Base-by-base conservation (phyloP, 805 yeast species). In the Candida parachauliodes region DNA sequence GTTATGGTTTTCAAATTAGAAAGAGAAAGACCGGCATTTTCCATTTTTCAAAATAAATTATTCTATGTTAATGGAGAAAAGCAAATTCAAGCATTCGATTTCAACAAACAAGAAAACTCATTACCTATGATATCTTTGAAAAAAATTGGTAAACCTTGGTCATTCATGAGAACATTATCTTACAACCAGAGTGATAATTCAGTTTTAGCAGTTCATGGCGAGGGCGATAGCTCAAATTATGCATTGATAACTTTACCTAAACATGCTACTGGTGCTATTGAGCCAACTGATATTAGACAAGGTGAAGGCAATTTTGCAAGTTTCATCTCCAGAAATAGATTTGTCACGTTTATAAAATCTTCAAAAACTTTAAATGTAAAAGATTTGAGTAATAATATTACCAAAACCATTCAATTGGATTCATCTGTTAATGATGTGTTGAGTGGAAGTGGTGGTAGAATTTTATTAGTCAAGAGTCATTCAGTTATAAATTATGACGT, bases 1-100 rank as follows among this genome's bases (percentile, higher is more conserved):
- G 94, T 88, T 21, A 89, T 89, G 95, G 95, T 93, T 34, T 94
- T 93, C 77, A 93, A 93, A 67, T 74, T 93, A 44, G 96, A 88
- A 60, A 84, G 98, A 59, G 99, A 93, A 71, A 81, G 98, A 61
- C 98, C 98, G 10, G 95, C 96, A n/a, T 76, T 77, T 51, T 62
- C 85, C 4, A 54, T 78, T 23, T 75, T 72, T 64, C 93, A 85
- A 57, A 85, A 85, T 62, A 79, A 75, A 51, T 62, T 93, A 50
- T 76, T 76, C 44, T 91, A 75, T 55, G 79, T 88, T 51, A 88
- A 87, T 62, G 74, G 77, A 43, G 95, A 88, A 57, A 87, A 83
- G 60, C 94, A 88, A 60, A 81, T 91, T 37, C 95, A 88, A 61
- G 67, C 77, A 38, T 88, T 76, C 54, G 93, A 87, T 55, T 83